These are phyloP conservation scores for Pseudogymnoascus sp. DNA, from an alignment of 2,329 filamentous ascomycete genomes.

Conservation along the genomic window DNA sequence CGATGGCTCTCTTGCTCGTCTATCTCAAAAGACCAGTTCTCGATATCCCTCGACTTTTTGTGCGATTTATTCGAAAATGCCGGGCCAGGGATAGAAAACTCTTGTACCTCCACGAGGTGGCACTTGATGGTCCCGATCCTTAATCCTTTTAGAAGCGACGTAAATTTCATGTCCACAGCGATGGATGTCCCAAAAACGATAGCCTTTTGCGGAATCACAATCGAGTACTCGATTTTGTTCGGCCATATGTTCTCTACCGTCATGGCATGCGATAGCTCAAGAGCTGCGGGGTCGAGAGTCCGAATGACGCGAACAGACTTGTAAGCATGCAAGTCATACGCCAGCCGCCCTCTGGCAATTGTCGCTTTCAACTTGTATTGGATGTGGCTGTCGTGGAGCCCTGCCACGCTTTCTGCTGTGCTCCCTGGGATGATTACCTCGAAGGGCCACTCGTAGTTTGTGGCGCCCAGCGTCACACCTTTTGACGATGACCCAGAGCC, in stretches of 20 bases:
- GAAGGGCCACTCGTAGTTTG: conserved; percentile 80
- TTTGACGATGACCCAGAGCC: conserved; percentile 38
- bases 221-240: conserved; percentile 94
- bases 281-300: conserved; percentile 64
- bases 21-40: conserved; percentile 48
- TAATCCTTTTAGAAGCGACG: conserved; percentile 80
- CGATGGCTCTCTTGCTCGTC: conserved; percentile 55
- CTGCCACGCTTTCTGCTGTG: conserved; percentile 82
- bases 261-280: conserved; percentile 80
- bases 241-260: conserved; percentile 96
- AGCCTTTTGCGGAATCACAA: conserved; percentile 86
- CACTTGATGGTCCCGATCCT: conserved; percentile 75
- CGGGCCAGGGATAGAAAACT: conserved; percentile 46
- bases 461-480: conserved; percentile 53
- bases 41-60: conserved; percentile 56
- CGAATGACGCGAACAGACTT: conserved; percentile 72
- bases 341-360: conserved; percentile 76
- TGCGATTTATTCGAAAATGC: conserved; percentile 44
- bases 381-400: conserved; percentile 74
- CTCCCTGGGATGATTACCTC: conserved; percentile 63
- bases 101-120: conserved; percentile 70
- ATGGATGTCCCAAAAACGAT: conserved; percentile 87
- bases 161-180: conserved; percentile 75
- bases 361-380: conserved; percentile 88
- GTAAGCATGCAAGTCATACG: conserved; percentile 73